Evolutionary conservation across 2,329 filamentous ascomycete species (phyloP).

Genomic region (Tolypocladium amazonense): DNA sequence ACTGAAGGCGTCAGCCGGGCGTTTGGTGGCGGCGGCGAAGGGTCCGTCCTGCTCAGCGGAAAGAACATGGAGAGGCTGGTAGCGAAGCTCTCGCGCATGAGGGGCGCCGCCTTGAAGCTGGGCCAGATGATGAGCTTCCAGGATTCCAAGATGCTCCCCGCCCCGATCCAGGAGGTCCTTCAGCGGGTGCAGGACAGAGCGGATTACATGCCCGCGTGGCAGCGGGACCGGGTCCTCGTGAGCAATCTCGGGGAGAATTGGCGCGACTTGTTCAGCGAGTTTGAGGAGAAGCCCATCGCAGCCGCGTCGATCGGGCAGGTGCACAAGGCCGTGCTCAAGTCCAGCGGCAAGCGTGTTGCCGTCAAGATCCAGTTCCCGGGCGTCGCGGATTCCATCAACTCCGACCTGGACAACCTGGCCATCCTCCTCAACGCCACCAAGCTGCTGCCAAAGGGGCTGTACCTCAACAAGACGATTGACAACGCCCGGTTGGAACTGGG

Average conservation of each 20-base stretch:
- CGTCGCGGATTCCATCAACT: conserved; percentile 91
- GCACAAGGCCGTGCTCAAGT: conserved; percentile 71
- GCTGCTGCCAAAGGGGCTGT: conserved; percentile 82
- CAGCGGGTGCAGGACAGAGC: conserved; percentile 93
- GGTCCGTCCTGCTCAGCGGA: conserved; percentile 78
- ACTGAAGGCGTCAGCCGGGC: conserved; percentile 74
- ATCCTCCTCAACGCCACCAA: conserved; percentile 84
- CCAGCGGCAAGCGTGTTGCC: conserved; percentile 66
- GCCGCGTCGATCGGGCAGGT: conserved; percentile 97
- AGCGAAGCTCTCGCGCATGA: conserved; percentile 87
- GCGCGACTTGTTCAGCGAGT: conserved; percentile 72
- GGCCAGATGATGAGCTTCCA: conserved; percentile 99
- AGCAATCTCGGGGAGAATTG: conserved; percentile 74
- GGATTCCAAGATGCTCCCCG: conserved; percentile 88
- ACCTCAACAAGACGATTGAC: conserved; percentile 92
- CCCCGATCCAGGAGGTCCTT: conserved; percentile 76
- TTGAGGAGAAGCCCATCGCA: conserved; percentile 86
- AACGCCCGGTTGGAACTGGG: conserved; percentile 86
- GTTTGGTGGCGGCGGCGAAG: conserved; percentile 54
- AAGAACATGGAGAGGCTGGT: conserved; percentile 91
- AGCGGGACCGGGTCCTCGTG: conserved; percentile 74
- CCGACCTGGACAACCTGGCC: conserved; percentile 86
- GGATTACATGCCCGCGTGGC: conserved; percentile 94
- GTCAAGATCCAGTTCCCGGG: conserved; percentile 98
- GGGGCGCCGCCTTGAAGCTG: conserved; percentile 90